Conservation (phyloP, 2,329 filamentous ascomycete species). For the Aspergillus floridensis region DNA sequence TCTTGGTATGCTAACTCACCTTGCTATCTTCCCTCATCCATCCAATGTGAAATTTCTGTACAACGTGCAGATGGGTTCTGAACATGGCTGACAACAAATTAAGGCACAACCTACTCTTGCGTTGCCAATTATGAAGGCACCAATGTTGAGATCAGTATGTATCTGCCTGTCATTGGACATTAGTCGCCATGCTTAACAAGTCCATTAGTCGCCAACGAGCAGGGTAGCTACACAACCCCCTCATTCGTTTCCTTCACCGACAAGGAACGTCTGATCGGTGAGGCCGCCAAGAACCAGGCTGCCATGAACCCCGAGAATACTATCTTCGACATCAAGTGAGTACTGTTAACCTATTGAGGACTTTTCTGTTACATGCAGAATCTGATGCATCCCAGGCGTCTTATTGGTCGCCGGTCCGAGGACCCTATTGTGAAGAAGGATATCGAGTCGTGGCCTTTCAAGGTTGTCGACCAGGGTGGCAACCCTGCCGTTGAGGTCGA, state of each 20-base stretch:
- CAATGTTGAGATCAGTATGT: slow-evolving; percentile 97
- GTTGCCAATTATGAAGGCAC: slow-evolving; percentile 98
- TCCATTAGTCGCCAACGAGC: slow-evolving; percentile 84
- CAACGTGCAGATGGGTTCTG: not conserved
- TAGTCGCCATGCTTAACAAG: not conserved
- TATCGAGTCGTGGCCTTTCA: slow-evolving; percentile 98
- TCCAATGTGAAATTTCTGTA: not conserved
- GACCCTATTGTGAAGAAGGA: slow-evolving; percentile 99
- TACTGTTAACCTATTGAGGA: not conserved
- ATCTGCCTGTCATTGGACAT: slow-evolving; percentile 3
- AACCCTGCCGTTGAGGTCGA: slow-evolving; percentile 92
- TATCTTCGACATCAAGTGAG: slow-evolving; percentile 98
- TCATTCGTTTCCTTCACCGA: slow-evolving; percentile 99
- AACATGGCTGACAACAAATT: slow-evolving; percentile 24
- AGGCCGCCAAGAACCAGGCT: slow-evolving; percentile 99
- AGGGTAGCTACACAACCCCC: slow-evolving; percentile 97
- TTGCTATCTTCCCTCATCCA: slow-evolving; percentile 4
- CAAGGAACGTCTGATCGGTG: slow-evolving; percentile 98
- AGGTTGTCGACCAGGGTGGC: slow-evolving; percentile 85
- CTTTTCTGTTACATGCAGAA: not conserved
- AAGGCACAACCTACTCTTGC: slow-evolving; percentile 99
- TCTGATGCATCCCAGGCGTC: slow-evolving; percentile 62
- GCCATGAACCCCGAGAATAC: slow-evolving; percentile 99
- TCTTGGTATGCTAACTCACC: slow-evolving; percentile 68
- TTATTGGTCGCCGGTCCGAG: slow-evolving; percentile 94